Conservation (phyloP, 495 filamentous ascomycete species). For the Talaromyces nanjingensis region DNA sequence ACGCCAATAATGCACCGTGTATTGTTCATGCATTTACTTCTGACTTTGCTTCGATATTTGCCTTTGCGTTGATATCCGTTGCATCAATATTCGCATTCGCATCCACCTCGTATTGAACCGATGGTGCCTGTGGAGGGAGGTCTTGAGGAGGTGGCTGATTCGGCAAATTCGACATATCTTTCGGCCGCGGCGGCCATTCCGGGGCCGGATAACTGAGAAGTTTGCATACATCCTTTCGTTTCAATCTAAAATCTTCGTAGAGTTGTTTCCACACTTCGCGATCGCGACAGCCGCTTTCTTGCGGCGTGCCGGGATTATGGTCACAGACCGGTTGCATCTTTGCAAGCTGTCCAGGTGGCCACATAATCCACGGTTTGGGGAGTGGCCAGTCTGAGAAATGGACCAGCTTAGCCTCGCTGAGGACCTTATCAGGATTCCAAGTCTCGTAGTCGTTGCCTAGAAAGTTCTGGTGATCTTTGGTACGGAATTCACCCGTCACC, state of each 20-base stretch:
- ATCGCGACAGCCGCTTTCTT: conserved; percentile 51
- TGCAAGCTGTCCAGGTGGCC: conserved; percentile 44
- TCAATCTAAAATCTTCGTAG: conserved; percentile 59
- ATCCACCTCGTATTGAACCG: background rate
- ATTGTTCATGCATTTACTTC: background rate
- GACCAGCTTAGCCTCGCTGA: conserved; percentile 64
- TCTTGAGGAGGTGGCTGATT: background rate
- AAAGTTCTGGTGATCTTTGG: conserved; percentile 51
- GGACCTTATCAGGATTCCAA: conserved; percentile 61
- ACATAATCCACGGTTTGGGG: conserved; percentile 72
- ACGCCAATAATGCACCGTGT: background rate
- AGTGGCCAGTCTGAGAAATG: conserved; percentile 80
- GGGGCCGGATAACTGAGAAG: conserved; percentile 43
- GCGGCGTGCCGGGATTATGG: conserved; percentile 33
- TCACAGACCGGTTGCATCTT: conserved; percentile 56
- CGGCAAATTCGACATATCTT: conserved; percentile 6
- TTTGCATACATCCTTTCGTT: conserved; percentile 49
- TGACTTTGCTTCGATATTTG: background rate
- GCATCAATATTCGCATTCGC: background rate
- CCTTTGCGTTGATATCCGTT: background rate
- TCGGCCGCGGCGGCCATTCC: conserved; percentile 23
- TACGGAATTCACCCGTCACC: conserved; percentile 64
- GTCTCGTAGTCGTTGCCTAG: conserved; percentile 53
- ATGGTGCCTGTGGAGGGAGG: background rate
- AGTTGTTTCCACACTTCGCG: conserved; percentile 64